phyloP scores from a whole-genome alignment of 192 early-diverging fungal species.

The Rhizophagus sp. region DNA sequence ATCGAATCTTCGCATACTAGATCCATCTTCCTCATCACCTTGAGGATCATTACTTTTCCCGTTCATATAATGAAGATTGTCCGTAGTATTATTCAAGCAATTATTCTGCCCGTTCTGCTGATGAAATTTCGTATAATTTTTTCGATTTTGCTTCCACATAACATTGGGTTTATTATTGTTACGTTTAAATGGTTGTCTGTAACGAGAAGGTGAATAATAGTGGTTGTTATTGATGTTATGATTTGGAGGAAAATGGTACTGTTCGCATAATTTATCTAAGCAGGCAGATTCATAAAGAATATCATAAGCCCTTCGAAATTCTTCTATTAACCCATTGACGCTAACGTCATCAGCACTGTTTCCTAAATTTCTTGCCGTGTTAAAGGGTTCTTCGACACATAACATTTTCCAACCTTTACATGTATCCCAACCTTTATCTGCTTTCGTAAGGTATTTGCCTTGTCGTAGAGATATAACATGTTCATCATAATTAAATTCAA shows the following conservation, averaged over 20 bases:
- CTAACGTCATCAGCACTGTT: slow-evolving; percentile 83
- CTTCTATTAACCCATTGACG: slow-evolving; percentile 76
- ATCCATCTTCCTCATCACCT: not conserved
- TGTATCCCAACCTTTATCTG: slow-evolving; percentile 83
- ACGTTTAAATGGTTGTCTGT: too few species aligned
- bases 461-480: slow-evolving; percentile 81
- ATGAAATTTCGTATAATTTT: not conserved
- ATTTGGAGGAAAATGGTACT: slow-evolving; percentile 42
- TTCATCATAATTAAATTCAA: slow-evolving; percentile 83
- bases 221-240: slow-evolving; percentile 6
- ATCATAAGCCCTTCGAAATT: slow-evolving; percentile 74
- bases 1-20: not conserved
- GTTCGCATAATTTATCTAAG: slow-evolving; percentile 55
- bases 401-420: slow-evolving; percentile 67
- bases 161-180: too few species aligned
- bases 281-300: slow-evolving; percentile 51
- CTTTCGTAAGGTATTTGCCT: slow-evolving; percentile 78
- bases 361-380: slow-evolving; percentile 83
- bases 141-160: too few species aligned
- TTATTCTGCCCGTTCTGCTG: not conserved
- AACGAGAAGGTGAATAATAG: too few species aligned
- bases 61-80: not conserved
- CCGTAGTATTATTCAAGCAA: not conserved
- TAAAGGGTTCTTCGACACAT: slow-evolving; percentile 94
- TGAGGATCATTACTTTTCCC: not conserved